Base-by-base conservation (phyloP, 2,329 filamentous ascomycete species). In the Aspergillus fumigatiaffinis region DNA sequence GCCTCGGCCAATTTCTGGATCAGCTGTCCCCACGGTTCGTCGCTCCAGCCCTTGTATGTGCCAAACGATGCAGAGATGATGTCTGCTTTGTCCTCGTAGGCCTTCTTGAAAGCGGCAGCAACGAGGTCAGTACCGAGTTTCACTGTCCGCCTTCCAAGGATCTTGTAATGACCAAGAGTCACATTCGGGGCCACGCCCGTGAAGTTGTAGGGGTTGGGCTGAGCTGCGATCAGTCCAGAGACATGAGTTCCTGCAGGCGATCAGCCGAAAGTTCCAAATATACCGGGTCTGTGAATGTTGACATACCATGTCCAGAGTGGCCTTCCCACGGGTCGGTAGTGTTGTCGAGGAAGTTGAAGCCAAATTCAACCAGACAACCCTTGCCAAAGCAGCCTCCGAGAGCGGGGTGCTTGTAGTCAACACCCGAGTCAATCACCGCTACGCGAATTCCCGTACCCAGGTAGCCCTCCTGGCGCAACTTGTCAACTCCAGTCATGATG, bases 311-410 rank as follows among this genome's bases (percentile, higher is more conserved):
- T 5, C 58, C 58, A 29, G 14, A 28, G 32, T 50, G 28, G 25
- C 38, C 52, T 25, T 60, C 58, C 26, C 38, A 60, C 4, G 58
- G 58, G 32, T 60, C 58, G 28, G 49, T 53, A 14, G 50, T 60
- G 50, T 60, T 51, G 7, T 57, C 85, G 20, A 86, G 80, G 46
- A 86, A 75, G 60, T 86, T 84, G 38, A 76, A 76, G 20, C 86
- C 86, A 57, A 79, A 82, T 3, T 78, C 76, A 20, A 88, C 82
- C 44, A 87, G 74, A 62, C 81, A 87, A 12, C 79, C 83, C 1
- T 76, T 65, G 1, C 86, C 86, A 66, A 87, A 87, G 65, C 85
- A 85, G 50, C 84, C 84, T 38, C 86, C 86, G 0, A 89, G 79
- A 28, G 84, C 83, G 1, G 84, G 82, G 64, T 88, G 85, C 0